Evolutionary conservation across 441 rosid species (phyloP).

Genomic region (Erysimum cheiri): DNA sequence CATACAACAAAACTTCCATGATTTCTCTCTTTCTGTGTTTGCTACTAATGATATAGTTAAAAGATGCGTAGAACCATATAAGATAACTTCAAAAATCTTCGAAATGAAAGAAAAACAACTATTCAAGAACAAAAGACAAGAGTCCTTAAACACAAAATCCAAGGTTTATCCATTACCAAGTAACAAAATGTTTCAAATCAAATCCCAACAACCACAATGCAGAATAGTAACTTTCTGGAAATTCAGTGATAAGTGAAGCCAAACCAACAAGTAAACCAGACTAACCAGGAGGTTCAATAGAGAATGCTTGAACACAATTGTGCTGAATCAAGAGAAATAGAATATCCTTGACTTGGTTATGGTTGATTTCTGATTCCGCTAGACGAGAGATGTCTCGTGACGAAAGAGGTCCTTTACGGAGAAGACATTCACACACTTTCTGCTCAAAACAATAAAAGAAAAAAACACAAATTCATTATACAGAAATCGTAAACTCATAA

Average conservation of each 20-base stretch:
- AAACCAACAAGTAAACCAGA: neutral
- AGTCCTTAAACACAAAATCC: neutral
- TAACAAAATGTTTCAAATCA: neutral
- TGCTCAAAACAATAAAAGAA: conserved; percentile 36
- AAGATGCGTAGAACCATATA: neutral
- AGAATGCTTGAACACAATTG: conserved; percentile 83
- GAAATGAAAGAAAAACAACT: neutral
- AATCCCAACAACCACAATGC: neutral
- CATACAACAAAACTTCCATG: neutral
- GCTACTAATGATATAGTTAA: conserved; percentile 6
- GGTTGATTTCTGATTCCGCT: conserved; percentile 48
- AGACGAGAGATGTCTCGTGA: conserved; percentile 53
- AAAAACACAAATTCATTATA: conserved; percentile 15
- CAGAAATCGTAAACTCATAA: neutral
- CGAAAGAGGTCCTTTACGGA: conserved; percentile 69
- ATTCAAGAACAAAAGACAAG: neutral
- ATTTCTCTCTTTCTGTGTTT: neutral
- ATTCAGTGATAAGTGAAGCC: neutral
- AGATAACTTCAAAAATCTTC: neutral
- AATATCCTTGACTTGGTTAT: conserved; percentile 64
- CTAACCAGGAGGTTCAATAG: conserved; percentile 60
- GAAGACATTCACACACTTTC: conserved; percentile 90
- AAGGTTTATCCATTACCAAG: neutral
- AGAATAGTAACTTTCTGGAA: neutral
- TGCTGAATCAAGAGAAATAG: conserved; percentile 82